Percentiles rank a stretch among this genome's conserved stretches.
Evolutionary conservation across 2,329 filamentous ascomycete genomes (phyloP).

Genomic region (Aureobasidium musti): DNA sequence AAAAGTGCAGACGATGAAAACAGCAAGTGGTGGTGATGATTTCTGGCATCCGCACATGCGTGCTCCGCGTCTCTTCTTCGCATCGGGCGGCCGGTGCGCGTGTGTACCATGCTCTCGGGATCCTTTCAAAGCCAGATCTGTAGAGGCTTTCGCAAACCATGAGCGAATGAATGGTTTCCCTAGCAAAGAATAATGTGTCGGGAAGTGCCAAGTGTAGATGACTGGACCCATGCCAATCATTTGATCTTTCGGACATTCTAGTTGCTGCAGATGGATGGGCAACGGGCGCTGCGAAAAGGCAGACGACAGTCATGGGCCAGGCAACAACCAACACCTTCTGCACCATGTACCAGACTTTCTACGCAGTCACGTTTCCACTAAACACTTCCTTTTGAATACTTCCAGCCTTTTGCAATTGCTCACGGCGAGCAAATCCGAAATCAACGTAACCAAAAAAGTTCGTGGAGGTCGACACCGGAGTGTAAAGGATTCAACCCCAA

Average conservation of each 20-base stretch:
- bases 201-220: background rate
- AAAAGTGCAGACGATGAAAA: background rate
- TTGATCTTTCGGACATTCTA: background rate
- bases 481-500: background rate
- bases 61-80: background rate
- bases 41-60: background rate
- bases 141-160: background rate
- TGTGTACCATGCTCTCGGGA: background rate
- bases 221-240: background rate
- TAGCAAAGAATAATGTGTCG: no score
- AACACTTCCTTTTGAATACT: background rate
- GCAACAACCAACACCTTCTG: conserved; percentile 20
- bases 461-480: background rate
- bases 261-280: background rate
- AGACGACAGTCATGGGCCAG: background rate
- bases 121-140: background rate
- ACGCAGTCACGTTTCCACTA: conserved; percentile 4
- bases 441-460: background rate
- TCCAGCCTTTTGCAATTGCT: background rate
- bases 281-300: background rate
- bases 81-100: background rate
- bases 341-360: background rate
- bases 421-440: background rate
- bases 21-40: background rate
- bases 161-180: background rate